These are phyloP conservation scores for Tagetes patula DNA, from an alignment of 129 eudicot genomes.

Conservation along the genomic window DNA sequence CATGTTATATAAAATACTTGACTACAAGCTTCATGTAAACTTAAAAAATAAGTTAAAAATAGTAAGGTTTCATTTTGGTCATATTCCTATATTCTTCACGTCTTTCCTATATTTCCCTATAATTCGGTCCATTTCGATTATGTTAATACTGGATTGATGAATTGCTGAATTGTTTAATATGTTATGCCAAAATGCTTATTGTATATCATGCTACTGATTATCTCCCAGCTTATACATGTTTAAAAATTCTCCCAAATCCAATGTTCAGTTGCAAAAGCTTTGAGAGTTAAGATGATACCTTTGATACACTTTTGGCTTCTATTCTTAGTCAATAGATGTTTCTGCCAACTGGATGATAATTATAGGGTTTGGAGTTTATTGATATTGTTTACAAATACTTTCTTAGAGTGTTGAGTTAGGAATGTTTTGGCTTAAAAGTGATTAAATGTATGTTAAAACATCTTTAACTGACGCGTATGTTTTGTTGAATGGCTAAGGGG, in stretches of 20 bases:
- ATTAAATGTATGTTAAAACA: not conserved
- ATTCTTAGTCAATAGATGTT: not conserved
- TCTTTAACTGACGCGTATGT: not conserved
- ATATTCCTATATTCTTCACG: constrained; percentile 15
- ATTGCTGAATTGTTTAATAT: not conserved
- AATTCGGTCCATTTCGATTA: too few species aligned
- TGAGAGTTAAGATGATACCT: not conserved
- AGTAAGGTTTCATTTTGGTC: not conserved
- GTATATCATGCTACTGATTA: not conserved
- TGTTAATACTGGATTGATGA: not conserved
- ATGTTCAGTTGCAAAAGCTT: not conserved
- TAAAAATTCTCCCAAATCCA: not conserved
- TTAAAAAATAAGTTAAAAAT: not conserved
- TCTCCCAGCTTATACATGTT: not conserved
- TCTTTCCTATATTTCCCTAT: not conserved
- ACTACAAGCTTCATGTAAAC: not conserved
- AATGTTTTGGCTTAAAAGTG: not conserved
- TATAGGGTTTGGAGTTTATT: not conserved
- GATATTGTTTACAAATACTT: not conserved
- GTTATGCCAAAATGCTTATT: not conserved
- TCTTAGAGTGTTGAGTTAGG: not conserved
- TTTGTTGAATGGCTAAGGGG: not conserved
- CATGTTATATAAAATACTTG: not conserved
- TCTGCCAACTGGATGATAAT: not conserved
- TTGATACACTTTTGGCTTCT: not conserved